Evolutionary conservation across 2,329 filamentous ascomycete genomes (phyloP).

Genomic region (Pseudocercospora macadamiae): DNA sequence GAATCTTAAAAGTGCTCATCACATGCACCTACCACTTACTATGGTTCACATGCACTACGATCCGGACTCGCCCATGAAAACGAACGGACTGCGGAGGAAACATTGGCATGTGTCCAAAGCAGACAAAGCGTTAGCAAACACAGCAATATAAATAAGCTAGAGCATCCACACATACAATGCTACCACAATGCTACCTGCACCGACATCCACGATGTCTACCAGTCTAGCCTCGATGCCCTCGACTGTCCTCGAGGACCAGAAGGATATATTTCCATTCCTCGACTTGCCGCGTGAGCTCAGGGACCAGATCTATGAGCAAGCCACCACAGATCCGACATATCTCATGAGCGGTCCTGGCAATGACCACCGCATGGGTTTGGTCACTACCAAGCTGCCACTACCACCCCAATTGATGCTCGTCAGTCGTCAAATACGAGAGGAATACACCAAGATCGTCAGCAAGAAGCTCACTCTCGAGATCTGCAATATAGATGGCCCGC

Average conservation of each 20-base stretch:
- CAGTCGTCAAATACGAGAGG: neutral
- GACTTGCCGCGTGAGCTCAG: neutral
- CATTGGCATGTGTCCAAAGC: too few relatives aligned
- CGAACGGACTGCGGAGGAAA: too few relatives aligned
- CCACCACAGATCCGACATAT: neutral
- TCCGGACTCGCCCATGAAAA: too few relatives aligned
- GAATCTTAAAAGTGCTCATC: too few relatives aligned
- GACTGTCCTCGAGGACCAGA: neutral
- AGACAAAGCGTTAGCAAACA: too few relatives aligned
- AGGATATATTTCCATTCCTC: neutral
- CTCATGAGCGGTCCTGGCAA: neutral
- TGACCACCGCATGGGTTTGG: too few relatives aligned
- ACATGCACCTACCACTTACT: too few relatives aligned
- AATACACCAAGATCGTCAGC: neutral
- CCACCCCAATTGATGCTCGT: neutral
- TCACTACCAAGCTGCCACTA: neutral
- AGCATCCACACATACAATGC: too few relatives aligned
- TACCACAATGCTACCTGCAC: too few relatives aligned
- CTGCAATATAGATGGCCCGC: neutral
- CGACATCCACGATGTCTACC: too few relatives aligned
- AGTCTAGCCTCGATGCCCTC: neutral
- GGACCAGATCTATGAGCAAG: neutral
- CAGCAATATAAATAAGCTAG: too few relatives aligned
- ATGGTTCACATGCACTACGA: too few relatives aligned
- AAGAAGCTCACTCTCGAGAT: neutral